Percentiles rank a stretch among this genome's conserved stretches.
These are phyloP conservation scores for Porphyrellus cyaneotinctus DNA, from an alignment of 768 basidiomycete genomes.

Conservation along the genomic window DNA sequence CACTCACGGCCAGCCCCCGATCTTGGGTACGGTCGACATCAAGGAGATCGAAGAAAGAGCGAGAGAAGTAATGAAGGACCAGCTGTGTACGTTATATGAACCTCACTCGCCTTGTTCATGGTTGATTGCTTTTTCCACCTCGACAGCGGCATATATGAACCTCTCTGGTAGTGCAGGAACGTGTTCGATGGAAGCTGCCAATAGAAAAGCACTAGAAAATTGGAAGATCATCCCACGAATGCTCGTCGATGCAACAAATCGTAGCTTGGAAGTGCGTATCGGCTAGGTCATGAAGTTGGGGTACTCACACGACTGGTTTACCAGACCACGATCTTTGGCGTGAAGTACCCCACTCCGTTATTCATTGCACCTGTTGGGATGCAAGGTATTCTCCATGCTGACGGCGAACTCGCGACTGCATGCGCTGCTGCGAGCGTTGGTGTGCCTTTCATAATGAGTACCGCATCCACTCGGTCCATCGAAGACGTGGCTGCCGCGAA, in stretches of 20 bases:
- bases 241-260: constrained; percentile 58
- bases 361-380: constrained; percentile 75
- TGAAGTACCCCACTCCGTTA: constrained; percentile 56
- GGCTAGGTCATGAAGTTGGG: background rate
- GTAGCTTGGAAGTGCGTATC: constrained; percentile 53
- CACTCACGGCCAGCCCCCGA: constrained; percentile 10
- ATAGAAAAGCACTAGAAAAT: constrained; percentile 57
- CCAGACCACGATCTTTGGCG: constrained; percentile 70
- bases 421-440: constrained; percentile 58
- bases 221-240: constrained; percentile 81
- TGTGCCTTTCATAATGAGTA: constrained; percentile 71
- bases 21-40: constrained; percentile 56
- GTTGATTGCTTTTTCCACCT: background rate
- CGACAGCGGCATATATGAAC: constrained; percentile 68
- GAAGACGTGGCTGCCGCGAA: constrained; percentile 73
- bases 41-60: constrained; percentile 65
- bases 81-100: constrained; percentile 40
- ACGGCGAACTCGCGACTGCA: constrained; percentile 68
- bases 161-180: constrained; percentile 75
- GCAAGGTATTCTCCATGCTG: constrained; percentile 66
- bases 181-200: constrained; percentile 60
- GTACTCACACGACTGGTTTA: background rate
- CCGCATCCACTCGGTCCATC: constrained; percentile 66
- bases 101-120: no score
- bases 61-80: constrained; percentile 55